Base-by-base conservation (phyloP, 306 rosid genomes). In the Rubus idaeus region DNA sequence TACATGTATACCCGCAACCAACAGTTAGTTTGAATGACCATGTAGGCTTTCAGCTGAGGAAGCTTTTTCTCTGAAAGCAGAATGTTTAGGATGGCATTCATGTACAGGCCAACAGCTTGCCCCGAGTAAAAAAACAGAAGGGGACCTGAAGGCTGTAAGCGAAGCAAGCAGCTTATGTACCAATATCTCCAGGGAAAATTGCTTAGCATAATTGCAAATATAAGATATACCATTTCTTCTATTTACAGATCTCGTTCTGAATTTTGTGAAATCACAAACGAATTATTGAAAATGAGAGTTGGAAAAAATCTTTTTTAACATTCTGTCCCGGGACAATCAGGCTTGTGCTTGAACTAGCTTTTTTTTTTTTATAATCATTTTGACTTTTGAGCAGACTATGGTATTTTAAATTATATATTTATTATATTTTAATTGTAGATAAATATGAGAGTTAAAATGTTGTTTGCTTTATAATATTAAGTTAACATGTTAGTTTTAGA, bases 21-120 rank as follows among this genome's bases (percentile, higher is more conserved):
- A 52, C 50, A 76, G 10, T 64, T 75, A 35, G 76, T 67, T 46
- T 78, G 70, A 66, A 58, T 77, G 77, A 17, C 62, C 77, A 45
- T 66, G 30, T 67, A 4, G 52, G 35, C 35, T 42, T 66, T 66
- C 49, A n/a, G 51, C 60, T 14, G 21, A 50, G 17, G 55, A 58
- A 73, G 42, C 45, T 49, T 47, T 39, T 55, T 23, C 20, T 21
- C 41, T 64, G 30, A 21, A 62, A 79, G 12, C 11, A 37, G 47
- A 6, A 70, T 18, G 78, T 50, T 50, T 65, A 40, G 8, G 3
- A 20, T 61, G 63, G 53, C 50, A 51, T 72, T 69, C 16, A n/a
- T 79, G 68, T 74, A 74, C 35, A 55, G 73, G 51, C 74, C 78
- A 66, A 67, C 76, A 65, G 65, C 12, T 35, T 65, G 66, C 39